Conservation (phyloP, 2,329 filamentous ascomycete species). For the Alternaria atra region DNA sequence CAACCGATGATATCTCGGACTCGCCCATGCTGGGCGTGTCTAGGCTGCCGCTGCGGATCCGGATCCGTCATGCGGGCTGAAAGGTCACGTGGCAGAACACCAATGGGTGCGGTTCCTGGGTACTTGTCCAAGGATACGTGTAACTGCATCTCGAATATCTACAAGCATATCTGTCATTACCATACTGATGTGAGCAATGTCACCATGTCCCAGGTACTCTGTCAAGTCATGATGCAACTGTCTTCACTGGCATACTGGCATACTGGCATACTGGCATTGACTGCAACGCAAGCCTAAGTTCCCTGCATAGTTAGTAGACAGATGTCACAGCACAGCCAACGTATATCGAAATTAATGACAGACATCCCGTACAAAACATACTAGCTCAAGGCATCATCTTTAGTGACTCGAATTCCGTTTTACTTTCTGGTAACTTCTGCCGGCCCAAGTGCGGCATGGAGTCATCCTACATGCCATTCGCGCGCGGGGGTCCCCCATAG, state of each 20-base stretch:
- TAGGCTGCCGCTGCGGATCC: conserved; percentile 15
- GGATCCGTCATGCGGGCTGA: conserved; percentile 3
- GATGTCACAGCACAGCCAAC: not conserved
- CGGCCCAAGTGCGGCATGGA: conserved; percentile 4
- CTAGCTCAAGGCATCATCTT: not conserved
- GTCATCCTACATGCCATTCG: conserved; percentile 3
- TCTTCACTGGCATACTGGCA: not conserved
- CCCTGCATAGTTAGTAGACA: not conserved
- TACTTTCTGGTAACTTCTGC: conserved; percentile 13
- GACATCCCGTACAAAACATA: not conserved
- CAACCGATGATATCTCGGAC: not conserved
- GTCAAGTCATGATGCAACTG: not conserved
- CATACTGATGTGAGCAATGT: not conserved
- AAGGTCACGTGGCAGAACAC: conserved; percentile 8
- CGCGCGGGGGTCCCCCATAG: not conserved
- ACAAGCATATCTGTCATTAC: not conserved
- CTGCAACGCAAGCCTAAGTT: not conserved
- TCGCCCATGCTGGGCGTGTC: conserved; percentile 23
- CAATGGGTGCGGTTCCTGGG: not conserved
- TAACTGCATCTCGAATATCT: not conserved
- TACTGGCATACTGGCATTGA: not conserved
- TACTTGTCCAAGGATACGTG: not conserved
- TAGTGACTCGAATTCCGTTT: not conserved
- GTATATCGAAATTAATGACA: not conserved
- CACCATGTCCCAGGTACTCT: not conserved